phyloP scores from a whole-genome alignment of 1,284 basidiomycete species.

The Melampsora abietis-canadensis region DNA sequence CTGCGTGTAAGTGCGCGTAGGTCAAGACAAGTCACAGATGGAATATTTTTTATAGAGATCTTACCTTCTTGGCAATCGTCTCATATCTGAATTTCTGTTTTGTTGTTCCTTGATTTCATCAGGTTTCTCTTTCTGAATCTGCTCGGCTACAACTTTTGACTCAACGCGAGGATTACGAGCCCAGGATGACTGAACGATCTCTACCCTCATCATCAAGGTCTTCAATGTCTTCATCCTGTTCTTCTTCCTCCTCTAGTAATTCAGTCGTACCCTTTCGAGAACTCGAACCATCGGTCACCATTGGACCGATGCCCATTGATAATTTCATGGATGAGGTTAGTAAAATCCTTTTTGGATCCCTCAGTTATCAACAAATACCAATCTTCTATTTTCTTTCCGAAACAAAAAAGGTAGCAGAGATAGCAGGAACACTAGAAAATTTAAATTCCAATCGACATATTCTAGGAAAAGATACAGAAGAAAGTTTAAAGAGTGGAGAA shows the following conservation, averaged over 20 bases:
- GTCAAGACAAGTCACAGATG: neutral
- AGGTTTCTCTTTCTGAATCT: neutral
- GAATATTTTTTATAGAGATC: neutral
- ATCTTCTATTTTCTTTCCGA: neutral
- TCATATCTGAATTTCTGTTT: neutral
- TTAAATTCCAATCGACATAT: neutral
- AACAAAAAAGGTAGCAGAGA: neutral
- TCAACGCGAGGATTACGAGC: neutral
- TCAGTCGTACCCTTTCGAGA: neutral
- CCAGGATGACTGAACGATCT: neutral
- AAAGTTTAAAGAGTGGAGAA: conserved; percentile 1
- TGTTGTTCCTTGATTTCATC: neutral
- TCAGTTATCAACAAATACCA: neutral
- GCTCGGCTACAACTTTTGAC: neutral
- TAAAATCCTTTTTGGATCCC: neutral
- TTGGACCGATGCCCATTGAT: neutral
- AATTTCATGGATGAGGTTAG: conserved; percentile 2
- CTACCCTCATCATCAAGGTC: neutral
- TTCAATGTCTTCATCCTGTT: neutral
- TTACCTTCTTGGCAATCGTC: neutral
- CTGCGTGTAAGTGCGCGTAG: neutral
- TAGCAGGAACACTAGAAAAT: neutral
- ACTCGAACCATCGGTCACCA: neutral
- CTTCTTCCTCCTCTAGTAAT: neutral
- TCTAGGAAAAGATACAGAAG: neutral